These are phyloP conservation scores for Carex pumila DNA, from an alignment of 176 grass and related monocot genomes.

Conservation along the genomic window DNA sequence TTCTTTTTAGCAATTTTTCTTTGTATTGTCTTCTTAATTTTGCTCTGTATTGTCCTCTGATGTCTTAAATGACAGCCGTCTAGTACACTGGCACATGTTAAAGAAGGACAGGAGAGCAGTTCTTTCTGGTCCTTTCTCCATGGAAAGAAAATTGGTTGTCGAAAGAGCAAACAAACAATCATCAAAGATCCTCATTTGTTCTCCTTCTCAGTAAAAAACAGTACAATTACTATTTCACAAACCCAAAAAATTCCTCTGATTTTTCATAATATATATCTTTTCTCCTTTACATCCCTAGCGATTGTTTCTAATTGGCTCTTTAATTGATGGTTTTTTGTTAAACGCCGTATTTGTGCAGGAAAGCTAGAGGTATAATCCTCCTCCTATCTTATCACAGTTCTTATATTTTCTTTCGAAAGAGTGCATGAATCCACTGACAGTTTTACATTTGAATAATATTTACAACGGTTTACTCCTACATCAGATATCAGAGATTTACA, in stretches of 20 bases:
- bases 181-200: conserved; percentile 84
- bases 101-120: conserved; percentile 83
- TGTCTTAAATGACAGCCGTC: conserved; percentile 41
- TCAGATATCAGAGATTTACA: conserved; percentile 71
- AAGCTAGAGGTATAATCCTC: conserved; percentile 60
- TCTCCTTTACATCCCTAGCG: neutral
- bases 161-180: conserved; percentile 35
- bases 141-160: conserved; percentile 73
- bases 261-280: conserved; percentile 8
- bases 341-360: conserved; percentile 34
- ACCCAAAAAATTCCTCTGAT: neutral
- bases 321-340: conserved; percentile 10
- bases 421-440: too few species aligned
- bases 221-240: neutral
- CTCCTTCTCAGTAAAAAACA: conserved; percentile 55
- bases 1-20: neutral
- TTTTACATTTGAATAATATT: neutral
- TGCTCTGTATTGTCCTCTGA: neutral
- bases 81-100: conserved; percentile 62
- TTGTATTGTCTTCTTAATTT: neutral
- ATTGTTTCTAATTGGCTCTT: conserved; percentile 24
- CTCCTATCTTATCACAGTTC: conserved; percentile 5
- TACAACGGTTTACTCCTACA: neutral
- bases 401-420: neutral
- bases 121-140: conserved; percentile 82